Conservation (phyloP, 208 protist genomes). For the Sergeia podlipaevii region DNA sequence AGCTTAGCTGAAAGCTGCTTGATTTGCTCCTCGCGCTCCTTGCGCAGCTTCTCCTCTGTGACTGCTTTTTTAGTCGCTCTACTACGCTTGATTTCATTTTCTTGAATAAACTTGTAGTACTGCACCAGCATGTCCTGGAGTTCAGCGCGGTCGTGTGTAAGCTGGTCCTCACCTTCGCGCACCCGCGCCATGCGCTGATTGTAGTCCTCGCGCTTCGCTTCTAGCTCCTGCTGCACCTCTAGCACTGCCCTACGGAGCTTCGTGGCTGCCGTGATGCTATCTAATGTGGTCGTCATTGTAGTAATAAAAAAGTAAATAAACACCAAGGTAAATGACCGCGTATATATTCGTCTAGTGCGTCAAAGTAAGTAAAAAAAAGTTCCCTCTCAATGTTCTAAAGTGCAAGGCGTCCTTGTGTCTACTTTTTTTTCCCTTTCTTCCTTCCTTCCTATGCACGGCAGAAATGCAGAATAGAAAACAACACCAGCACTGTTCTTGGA, state of each 20-base stretch:
- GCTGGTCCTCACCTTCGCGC: constrained; percentile 73
- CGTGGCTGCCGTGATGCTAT: constrained; percentile 89
- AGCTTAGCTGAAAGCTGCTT: constrained; percentile 53
- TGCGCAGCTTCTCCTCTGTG: constrained; percentile 77
- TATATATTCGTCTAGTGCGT: no score
- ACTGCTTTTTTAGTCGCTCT: constrained; percentile 84
- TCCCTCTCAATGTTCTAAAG: no score
- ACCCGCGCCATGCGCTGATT: constrained; percentile 80
- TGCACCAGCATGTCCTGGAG: constrained; percentile 90
- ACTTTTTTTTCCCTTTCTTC: no score
- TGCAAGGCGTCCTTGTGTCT: no score
- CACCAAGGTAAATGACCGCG: no score
- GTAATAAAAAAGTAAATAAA: no score
- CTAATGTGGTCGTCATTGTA: constrained; percentile 72
- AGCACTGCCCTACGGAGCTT: constrained; percentile 79
- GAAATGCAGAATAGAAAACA: no score
- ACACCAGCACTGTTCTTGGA: no score
- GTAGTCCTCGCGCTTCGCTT: constrained; percentile 84
- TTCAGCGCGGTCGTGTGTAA: constrained; percentile 68
- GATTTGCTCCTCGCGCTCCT: constrained; percentile 86
- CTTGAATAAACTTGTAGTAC: constrained; percentile 94
- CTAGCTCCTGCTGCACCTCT: constrained; percentile 85
- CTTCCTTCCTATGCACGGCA: no score
- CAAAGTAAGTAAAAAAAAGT: no score
- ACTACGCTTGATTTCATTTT: constrained; percentile 91